Evolutionary conservation across 2,329 filamentous ascomycete genomes (phyloP).

Genomic region (Microsporum ferrugineum): DNA sequence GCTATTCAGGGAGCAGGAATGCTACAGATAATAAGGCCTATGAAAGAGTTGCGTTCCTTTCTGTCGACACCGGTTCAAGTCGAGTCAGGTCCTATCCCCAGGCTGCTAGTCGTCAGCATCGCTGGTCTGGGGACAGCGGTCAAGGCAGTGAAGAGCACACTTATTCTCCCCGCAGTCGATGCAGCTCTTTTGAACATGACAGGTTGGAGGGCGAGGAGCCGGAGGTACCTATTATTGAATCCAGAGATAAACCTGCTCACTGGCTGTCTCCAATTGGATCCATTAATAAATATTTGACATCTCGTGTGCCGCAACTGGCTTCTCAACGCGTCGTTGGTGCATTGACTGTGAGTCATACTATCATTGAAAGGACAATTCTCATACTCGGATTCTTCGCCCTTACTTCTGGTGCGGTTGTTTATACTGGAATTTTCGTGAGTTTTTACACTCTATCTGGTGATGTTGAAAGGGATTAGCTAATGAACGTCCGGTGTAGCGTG

Average conservation of each 20-base stretch:
- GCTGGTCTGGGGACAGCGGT: conserved; percentile 59
- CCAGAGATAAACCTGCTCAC: conserved; percentile 29
- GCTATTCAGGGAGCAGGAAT: conserved; percentile 43
- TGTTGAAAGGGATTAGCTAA: neutral
- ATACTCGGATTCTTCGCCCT: conserved; percentile 66
- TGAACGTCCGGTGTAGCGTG: conserved; percentile 43
- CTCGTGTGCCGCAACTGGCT: conserved; percentile 45
- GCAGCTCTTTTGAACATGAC: conserved; percentile 25
- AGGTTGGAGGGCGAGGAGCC: conserved; percentile 27
- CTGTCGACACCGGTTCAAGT: conserved; percentile 47
- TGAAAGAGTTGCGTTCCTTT: conserved; percentile 51
- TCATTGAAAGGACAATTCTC: conserved; percentile 65
- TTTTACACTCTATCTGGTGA: neutral
- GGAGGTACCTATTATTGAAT: conserved; percentile 37
- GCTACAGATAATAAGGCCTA: conserved; percentile 19
- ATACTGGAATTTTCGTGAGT: conserved; percentile 75
- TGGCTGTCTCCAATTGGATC: conserved; percentile 38
- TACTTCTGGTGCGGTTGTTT: conserved; percentile 61
- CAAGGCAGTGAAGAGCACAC: conserved; percentile 63
- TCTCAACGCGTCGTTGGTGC: conserved; percentile 47
- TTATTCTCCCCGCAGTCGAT: conserved; percentile 54
- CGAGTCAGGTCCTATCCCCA: conserved; percentile 27
- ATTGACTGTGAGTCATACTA: conserved; percentile 50
- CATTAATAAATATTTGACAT: conserved; percentile 42
- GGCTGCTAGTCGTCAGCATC: conserved; percentile 33